Percentiles rank a stretch among this genome's conserved stretches.
Conservation (phyloP, 2,329 filamentous ascomycete species). For the Fusarium sp. region DNA sequence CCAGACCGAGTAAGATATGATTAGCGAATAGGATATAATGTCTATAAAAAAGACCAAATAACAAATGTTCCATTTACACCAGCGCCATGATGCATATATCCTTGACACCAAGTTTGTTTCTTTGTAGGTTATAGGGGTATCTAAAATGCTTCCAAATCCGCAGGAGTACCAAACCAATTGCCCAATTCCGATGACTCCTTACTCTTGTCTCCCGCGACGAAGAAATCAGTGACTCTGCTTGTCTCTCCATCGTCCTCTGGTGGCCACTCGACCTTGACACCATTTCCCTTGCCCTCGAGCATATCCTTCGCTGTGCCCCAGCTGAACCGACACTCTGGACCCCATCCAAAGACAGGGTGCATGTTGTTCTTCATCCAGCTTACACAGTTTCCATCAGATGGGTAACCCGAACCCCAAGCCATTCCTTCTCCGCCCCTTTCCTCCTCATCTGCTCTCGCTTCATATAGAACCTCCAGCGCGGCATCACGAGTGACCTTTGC, state of each 20-base stretch:
- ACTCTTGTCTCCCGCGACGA: constrained; percentile 59
- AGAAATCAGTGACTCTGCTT: constrained; percentile 80
- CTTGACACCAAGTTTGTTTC: neutral
- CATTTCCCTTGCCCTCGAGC: constrained; percentile 78
- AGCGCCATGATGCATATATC: neutral
- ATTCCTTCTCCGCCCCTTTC: constrained; percentile 55
- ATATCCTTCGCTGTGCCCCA: constrained; percentile 97
- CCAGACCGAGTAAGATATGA: constrained; percentile 31
- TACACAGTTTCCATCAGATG: constrained; percentile 83
- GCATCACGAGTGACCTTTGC: constrained; percentile 96
- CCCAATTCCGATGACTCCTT: constrained; percentile 72
- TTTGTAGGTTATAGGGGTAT: constrained; percentile 1
- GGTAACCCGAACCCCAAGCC: constrained; percentile 92
- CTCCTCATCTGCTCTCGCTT: constrained; percentile 52
- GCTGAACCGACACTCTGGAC: constrained; percentile 89
- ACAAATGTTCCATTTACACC: constrained; percentile 11
- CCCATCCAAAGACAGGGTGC: constrained; percentile 96
- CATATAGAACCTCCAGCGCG: constrained; percentile 83
- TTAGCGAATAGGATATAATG: constrained; percentile 48
- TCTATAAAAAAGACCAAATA: constrained; percentile 32
- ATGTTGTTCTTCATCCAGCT: constrained; percentile 86
- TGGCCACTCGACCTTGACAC: constrained; percentile 86
- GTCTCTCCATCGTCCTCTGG: constrained; percentile 75
- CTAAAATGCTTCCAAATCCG: constrained; percentile 77
- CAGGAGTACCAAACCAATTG: constrained; percentile 84